These are phyloP conservation scores for Metarhizium anisopliae DNA, from an alignment of 2,329 filamentous ascomycete genomes.

Conservation along the genomic window DNA sequence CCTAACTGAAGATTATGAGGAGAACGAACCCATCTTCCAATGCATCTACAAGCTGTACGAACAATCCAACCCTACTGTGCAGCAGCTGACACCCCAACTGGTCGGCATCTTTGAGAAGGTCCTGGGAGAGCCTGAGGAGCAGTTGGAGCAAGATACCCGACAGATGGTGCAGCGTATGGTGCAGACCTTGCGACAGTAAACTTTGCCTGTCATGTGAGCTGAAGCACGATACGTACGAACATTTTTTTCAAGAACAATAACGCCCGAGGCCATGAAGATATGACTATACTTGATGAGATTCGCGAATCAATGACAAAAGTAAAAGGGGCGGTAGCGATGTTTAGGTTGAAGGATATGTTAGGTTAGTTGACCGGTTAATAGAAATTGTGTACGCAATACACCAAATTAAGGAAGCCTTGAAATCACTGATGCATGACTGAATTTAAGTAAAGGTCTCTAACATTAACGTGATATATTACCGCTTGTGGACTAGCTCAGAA, in stretches of 20 bases:
- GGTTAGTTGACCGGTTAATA: neutral
- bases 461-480: too few relatives aligned
- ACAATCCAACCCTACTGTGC: constrained; percentile 58
- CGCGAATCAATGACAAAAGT: constrained; percentile 4
- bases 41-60: constrained; percentile 84
- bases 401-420: neutral
- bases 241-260: neutral
- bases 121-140: constrained; percentile 61
- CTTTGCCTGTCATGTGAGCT: neutral
- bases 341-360: neutral
- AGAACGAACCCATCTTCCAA: constrained; percentile 88
- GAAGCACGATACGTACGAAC: neutral
- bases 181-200: constrained; percentile 24
- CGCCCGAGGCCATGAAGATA: constrained; percentile 2
- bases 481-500: too few relatives aligned
- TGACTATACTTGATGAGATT: constrained; percentile 6
- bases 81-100: constrained; percentile 60
- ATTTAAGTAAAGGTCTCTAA: too few relatives aligned
- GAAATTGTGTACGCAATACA: neutral
- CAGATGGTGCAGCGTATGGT: constrained; percentile 57
- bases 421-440: too few relatives aligned
- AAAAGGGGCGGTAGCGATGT: constrained; percentile 1
- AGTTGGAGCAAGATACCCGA: constrained; percentile 65
- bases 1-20: constrained; percentile 87
- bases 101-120: constrained; percentile 66